Base-by-base conservation (phyloP, 2,329 filamentous ascomycete genomes). In the Dactylellina cionopaga region DNA sequence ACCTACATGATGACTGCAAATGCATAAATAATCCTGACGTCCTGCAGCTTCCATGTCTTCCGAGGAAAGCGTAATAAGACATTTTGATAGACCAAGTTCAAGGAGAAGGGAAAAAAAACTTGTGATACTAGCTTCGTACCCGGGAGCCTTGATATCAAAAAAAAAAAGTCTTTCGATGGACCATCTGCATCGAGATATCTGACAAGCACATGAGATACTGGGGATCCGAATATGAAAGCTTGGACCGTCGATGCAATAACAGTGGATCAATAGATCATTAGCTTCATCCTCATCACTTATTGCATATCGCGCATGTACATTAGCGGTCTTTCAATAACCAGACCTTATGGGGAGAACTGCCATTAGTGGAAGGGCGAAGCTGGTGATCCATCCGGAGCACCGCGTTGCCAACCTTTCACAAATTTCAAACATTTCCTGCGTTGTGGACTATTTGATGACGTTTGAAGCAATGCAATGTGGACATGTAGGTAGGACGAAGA, bases 41-140 rank as follows among this genome's bases (percentile, higher is more conserved):
- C 60, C 60, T 65, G 60, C 60, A 65, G 47, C 51, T 56, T 41
- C 60, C 60, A 56, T 65, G 60, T 39, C 60, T 65, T 65, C 60
- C 60, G 60, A 65, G 49, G 44, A 63, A 33, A 54, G 29, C 22
- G 44, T 51, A 27, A 47, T 56, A 27, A 64, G 49, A 55, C 47
- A 35, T 47, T n/a, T n/a, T n/a, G n/a, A n/a, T n/a, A n/a, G n/a
- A n/a, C n/a, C n/a, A n/a, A n/a, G n/a, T n/a, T 47, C 29, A 37
- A 47, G 35, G 49, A 35, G 39, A 64, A 44, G 33, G 37, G 46
- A 44, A 10, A 11, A 17, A 54, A 24, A 22, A 62, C 5, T 33
- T 13, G 43, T n/a, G n/a, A n/a, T n/a, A n/a, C n/a, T n/a, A n/a
- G n/a, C n/a, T n/a, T n/a, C n/a, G n/a, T n/a, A n/a, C n/a, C n/a